These are phyloP conservation scores for Pichia sp. DNA, from an alignment of 1,139 yeast genomes.

Conservation along the genomic window DNA sequence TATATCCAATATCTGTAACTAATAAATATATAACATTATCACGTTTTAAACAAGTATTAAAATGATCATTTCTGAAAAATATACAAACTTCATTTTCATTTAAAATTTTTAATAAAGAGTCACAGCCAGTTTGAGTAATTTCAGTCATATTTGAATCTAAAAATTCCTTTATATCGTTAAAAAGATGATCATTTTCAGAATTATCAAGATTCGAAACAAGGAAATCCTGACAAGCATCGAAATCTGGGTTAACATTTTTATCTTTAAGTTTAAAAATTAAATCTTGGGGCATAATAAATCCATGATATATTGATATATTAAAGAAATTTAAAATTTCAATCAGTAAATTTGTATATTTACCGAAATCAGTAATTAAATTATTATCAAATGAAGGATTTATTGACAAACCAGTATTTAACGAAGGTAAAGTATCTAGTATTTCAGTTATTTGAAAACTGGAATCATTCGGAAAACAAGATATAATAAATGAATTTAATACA, in stretches of 20 bases:
- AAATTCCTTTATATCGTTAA: constrained; percentile 32
- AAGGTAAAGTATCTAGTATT: constrained; percentile 40
- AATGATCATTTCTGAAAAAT: constrained; percentile 81
- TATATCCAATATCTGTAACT: constrained; percentile 68
- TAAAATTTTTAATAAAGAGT: constrained; percentile 30
- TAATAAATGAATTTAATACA: constrained; percentile 3
- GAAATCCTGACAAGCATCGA: constrained; percentile 43
- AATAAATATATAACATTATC: constrained; percentile 46
- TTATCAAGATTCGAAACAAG: constrained; percentile 25
- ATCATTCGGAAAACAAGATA: background rate
- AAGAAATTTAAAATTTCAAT: constrained; percentile 35
- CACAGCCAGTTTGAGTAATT: constrained; percentile 58
- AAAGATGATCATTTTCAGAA: constrained; percentile 4
- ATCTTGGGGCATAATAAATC: constrained; percentile 39
- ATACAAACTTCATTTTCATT: constrained; percentile 48
- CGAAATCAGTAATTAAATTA: constrained; percentile 24
- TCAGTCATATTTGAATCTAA: constrained; percentile 56
- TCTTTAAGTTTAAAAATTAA: constrained; percentile 25
- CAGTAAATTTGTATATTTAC: constrained; percentile 19
- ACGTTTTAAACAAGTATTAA: constrained; percentile 60
- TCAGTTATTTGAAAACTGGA: background rate
- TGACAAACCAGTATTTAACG: constrained; percentile 63
- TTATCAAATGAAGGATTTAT: constrained; percentile 62
- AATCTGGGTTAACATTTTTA: constrained; percentile 17
- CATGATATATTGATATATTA: constrained; percentile 41